Evolutionary conservation across 23 red algal species (phyloP), one percentile per base, ranked within the genome.

Genomic region (Gracilaria gracilis): DNA sequence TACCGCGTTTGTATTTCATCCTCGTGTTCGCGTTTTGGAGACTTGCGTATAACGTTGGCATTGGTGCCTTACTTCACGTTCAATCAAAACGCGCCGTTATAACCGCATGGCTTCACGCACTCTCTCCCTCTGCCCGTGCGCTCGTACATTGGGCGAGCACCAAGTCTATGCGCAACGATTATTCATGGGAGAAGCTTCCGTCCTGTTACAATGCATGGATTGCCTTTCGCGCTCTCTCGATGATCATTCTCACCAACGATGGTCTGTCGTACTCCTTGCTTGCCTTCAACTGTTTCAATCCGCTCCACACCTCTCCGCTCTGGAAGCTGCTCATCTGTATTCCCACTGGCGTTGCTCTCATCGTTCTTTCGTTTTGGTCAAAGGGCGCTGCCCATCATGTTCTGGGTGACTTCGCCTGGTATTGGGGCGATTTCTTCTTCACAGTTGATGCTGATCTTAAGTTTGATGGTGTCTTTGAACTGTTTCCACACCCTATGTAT

Each of bases 401-500:
- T 19, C 83, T 99, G 6, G 97, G 97, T 37, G 97, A 99, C 61
- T 99, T 90, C 64, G 97, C 94, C 49, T 99, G 97, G 97, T 99
- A 92, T 75, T 99, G 97, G 97, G 97, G 97, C 53, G 97, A 99
- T 90, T 99, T 99, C 85, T 99, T 95, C 36, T 99, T 99, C 49
- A 37, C 82, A 17, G 88, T 96, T 57, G 86, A 99, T 35, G 92
- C 89, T 39, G 89, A 96, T 51, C 91, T 99, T 72, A 86, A 58
- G 17, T 99, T 96, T 70, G 94, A 95, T 61, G 97, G 97, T 32
- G 97, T 99, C 21, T 96, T 96, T 73, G 91, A 95, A 19, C 33
- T 99, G 64, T 99, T 99, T 89, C 97, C 97, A 17, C 97, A 99
- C 57, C 97, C 97, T 16, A 99, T 99, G 97, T 99, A 99, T 78